phyloP scores from a whole-genome alignment of 139 green algal species.

The Picochlorum costavermella region DNA sequence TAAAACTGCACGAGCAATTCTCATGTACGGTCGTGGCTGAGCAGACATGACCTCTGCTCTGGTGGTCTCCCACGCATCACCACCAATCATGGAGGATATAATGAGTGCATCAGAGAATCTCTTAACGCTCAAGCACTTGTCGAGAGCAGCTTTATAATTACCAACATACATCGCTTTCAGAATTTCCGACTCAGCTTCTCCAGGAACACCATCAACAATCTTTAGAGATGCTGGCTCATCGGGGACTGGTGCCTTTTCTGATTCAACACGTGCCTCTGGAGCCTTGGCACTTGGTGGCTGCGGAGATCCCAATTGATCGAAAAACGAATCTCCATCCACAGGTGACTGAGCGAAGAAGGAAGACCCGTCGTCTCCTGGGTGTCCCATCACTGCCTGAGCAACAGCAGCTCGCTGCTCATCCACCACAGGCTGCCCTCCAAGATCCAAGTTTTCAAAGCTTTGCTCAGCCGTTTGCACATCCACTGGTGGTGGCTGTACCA shows the following conservation, averaged over 20 bases:
- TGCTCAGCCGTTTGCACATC: no score
- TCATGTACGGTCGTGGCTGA: conserved; percentile 73
- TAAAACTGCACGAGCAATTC: conserved; percentile 49
- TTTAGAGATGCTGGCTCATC: background rate
- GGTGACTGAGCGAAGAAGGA: conserved; percentile 39
- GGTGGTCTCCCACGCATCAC: conserved; percentile 39
- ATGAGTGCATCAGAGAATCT: conserved; percentile 88
- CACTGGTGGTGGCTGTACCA: background rate
- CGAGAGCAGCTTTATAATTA: conserved; percentile 82
- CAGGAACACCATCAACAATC: conserved; percentile 25
- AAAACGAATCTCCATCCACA: conserved; percentile 4
- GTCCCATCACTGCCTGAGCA: background rate
- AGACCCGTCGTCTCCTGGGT: conserved; percentile 21
- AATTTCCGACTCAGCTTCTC: conserved; percentile 65
- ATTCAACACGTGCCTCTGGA: background rate
- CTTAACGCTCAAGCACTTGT: conserved; percentile 69
- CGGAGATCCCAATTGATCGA: conserved; percentile 8
- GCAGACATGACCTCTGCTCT: conserved; percentile 66
- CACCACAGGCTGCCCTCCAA: conserved; percentile 10
- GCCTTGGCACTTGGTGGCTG: background rate
- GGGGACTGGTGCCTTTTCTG: background rate
- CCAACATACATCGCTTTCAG: conserved; percentile 80
- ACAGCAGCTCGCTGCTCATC: background rate
- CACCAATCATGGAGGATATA: conserved; percentile 63
- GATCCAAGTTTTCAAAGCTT: conserved; percentile 14